Conservation (phyloP, 108 stramenopile genomes). For the Phaeodactylum tricornutum region DNA sequence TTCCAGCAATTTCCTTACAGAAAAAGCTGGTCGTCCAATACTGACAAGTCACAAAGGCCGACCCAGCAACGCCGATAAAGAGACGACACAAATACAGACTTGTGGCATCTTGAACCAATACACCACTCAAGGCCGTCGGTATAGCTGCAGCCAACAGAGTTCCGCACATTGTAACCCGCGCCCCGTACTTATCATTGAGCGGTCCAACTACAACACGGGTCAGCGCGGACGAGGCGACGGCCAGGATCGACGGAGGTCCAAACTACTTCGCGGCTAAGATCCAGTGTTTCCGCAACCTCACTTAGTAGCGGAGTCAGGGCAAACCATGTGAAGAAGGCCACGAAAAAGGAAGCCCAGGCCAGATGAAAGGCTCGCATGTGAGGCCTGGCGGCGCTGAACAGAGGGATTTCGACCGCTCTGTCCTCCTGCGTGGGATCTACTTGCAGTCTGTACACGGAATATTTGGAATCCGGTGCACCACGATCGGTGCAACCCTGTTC, state of each 20-base stretch:
- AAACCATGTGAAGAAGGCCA: conserved; percentile 89
- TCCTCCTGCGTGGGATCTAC: conserved; percentile 73
- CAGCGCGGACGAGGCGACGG: conserved; percentile 59
- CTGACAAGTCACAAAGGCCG: conserved; percentile 81
- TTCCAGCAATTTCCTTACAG: conserved; percentile 70
- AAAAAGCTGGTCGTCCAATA: conserved; percentile 82
- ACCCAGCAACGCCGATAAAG: conserved; percentile 75
- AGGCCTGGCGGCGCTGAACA: conserved; percentile 46
- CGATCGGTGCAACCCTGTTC: no score
- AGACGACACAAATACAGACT: conserved; percentile 50
- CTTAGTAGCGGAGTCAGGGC: conserved; percentile 76
- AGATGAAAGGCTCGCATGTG: conserved; percentile 79
- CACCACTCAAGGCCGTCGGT: conserved; percentile 57
- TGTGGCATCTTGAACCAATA: conserved; percentile 41
- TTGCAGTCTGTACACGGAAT: conserved; percentile 35
- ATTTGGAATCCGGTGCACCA: no score
- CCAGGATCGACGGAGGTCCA: conserved; percentile 75
- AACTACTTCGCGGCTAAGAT: conserved; percentile 55
- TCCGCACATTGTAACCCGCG: conserved; percentile 48
- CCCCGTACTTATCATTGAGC: conserved; percentile 62
- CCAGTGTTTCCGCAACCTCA: conserved; percentile 51
- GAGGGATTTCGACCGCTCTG: conserved; percentile 59
- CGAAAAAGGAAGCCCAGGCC: conserved; percentile 66
- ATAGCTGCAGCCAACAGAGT: conserved; percentile 56
- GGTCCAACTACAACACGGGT: conserved; percentile 69